Evolutionary conservation across 2,329 filamentous ascomycete species (phyloP).

Genomic region (Penicillium sp.): DNA sequence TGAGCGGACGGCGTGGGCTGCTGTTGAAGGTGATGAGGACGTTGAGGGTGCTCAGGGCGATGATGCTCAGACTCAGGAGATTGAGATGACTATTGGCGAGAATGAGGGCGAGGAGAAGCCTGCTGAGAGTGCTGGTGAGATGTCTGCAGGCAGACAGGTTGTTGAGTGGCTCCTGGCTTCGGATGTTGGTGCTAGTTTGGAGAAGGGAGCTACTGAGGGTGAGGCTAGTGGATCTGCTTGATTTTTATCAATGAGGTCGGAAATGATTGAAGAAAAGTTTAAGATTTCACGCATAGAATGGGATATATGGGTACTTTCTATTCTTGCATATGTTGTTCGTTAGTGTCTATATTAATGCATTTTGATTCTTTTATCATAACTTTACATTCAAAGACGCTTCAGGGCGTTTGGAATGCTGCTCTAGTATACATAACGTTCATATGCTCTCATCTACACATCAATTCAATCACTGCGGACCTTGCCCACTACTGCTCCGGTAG

Average conservation of each 20-base stretch:
- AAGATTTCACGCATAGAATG: slow-evolving; percentile 9
- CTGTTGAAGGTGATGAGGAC: slow-evolving; percentile 50
- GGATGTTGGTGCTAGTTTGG: slow-evolving; percentile 38
- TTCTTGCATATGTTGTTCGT: slow-evolving; percentile 8
- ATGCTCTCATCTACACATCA: slow-evolving; percentile 11
- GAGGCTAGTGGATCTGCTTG: slow-evolving; percentile 22
- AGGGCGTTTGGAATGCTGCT: neutral
- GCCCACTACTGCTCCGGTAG: slow-evolving; percentile 10
- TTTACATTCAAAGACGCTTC: neutral
- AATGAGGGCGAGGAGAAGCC: slow-evolving; percentile 17
- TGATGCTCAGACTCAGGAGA: slow-evolving; percentile 23
- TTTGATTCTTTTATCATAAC: neutral
- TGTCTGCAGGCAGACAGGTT: slow-evolving; percentile 42
- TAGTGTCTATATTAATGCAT: slow-evolving; percentile 14
- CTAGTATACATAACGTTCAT: slow-evolving; percentile 11
- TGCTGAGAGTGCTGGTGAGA: slow-evolving; percentile 19
- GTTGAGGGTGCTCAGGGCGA: slow-evolving; percentile 21
- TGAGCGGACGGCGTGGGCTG: slow-evolving; percentile 66
- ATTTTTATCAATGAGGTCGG: neutral
- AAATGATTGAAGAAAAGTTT: slow-evolving; percentile 16
- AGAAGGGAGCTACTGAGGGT: slow-evolving; percentile 32
- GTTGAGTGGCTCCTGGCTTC: slow-evolving; percentile 45
- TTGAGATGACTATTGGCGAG: slow-evolving; percentile 28
- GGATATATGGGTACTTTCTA: slow-evolving; percentile 16
- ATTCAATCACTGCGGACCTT: slow-evolving; percentile 26